phyloP scores from a whole-genome alignment of 495 filamentous ascomycete genomes.

The Hypomontagnella monticulosa region DNA sequence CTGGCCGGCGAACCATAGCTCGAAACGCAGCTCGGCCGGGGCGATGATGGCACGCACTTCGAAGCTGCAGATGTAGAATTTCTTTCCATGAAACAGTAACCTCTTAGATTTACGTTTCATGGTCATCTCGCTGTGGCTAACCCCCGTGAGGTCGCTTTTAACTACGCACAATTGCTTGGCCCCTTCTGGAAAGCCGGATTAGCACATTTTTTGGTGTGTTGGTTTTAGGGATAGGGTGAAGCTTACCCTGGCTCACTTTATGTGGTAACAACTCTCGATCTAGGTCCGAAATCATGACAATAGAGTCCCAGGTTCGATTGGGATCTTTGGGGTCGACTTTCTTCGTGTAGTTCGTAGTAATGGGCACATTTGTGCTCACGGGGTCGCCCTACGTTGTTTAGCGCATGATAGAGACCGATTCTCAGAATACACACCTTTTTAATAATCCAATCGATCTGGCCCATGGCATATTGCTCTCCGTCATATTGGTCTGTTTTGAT shows the following conservation, averaged over 20 bases:
- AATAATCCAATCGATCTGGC: slow-evolving; percentile 68
- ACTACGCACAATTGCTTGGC: slow-evolving; percentile 56
- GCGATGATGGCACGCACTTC: slow-evolving; percentile 63
- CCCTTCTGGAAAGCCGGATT: slow-evolving; percentile 36
- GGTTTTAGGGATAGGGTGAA: slow-evolving; percentile 35
- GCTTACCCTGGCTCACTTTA: slow-evolving; percentile 51
- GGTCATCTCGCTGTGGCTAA: slow-evolving; percentile 48
- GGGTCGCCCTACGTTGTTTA: slow-evolving; percentile 48
- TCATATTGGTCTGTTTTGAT: slow-evolving; percentile 57
- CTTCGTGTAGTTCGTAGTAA: slow-evolving; percentile 57
- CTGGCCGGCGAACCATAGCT: slow-evolving; percentile 61
- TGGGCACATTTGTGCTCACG: slow-evolving; percentile 49
- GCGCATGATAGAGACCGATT: slow-evolving; percentile 7
- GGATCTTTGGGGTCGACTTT: slow-evolving; percentile 54
- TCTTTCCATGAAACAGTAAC: slow-evolving; percentile 52
- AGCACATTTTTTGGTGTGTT: slow-evolving; percentile 17
- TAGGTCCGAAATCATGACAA: slow-evolving; percentile 60
- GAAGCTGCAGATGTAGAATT: slow-evolving; percentile 60
- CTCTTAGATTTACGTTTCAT: slow-evolving; percentile 46
- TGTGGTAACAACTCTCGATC: slow-evolving; percentile 53
- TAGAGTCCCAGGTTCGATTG: slow-evolving; percentile 54
- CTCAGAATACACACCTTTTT: slow-evolving; percentile 49
- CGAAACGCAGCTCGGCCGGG: slow-evolving; percentile 64
- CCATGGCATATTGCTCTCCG: slow-evolving; percentile 55
- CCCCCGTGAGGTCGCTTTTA: slow-evolving; percentile 46